Base-by-base conservation (phyloP, 2,329 filamentous ascomycete species). In the Fusarium tjaetaba region DNA sequence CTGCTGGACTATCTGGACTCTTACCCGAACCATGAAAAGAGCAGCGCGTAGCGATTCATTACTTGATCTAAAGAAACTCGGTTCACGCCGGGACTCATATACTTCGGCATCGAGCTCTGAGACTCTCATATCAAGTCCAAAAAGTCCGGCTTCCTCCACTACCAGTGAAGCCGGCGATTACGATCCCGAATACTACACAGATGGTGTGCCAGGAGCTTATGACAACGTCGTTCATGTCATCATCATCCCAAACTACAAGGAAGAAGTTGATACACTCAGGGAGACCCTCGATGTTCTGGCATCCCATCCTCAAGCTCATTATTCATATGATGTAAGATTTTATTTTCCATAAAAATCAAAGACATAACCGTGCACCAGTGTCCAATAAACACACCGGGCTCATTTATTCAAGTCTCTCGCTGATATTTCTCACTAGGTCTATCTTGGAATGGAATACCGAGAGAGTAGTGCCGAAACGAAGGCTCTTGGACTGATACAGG, bases 181-280 rank as follows among this genome's bases (percentile, higher is more conserved):
- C 13, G 87, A 89, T 48, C 73, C 82, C 36, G 86, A 88, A 42
- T 79, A 84, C 61, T 85, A 84, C 71, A 81, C 83, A 49, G 87
- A 89, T 53, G 80, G 75, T 49, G 84, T 86, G 24, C 79, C 81
- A 15, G 80, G 82, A 2, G 78, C 82, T n/a, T 82, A 86, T 13
- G 74, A 75, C 45, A 83, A 83, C 30, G 81, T 92, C 62, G 82
- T 92, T 36, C 90, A 93, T 78, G 90, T 89, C 20, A 92, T 94
- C 70, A 85, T 94, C 71, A 86, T 94, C 48, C 92, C 92, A 24
- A 93, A 93, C 77, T 94, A 94, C 83, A 92, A 92, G 80, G 92
- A 94, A 80, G 91, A 93, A 64, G 83, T 90, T 64, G 90, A 92
- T 65, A 92, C 90, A 0, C 83, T 94, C 52, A 86, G 88, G 71